Conservation (phyloP, 441 rosid genomes). For the Geranium incanum region DNA sequence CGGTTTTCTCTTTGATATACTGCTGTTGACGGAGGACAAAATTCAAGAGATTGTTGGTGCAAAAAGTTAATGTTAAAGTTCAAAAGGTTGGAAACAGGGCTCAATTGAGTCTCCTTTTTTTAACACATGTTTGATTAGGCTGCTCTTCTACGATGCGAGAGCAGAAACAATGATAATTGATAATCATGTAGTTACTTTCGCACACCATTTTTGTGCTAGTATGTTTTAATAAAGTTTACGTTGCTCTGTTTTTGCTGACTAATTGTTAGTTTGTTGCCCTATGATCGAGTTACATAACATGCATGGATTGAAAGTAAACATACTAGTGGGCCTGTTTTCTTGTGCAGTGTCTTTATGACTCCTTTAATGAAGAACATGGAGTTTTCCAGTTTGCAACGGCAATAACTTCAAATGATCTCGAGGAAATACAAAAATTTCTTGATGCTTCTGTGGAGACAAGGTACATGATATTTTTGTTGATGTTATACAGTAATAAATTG, state of each 20-base stretch:
- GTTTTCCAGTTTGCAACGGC: slow-evolving; percentile 81
- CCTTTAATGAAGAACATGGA: slow-evolving; percentile 79
- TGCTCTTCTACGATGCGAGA: not conserved
- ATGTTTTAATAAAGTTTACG: not conserved
- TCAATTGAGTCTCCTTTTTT: not conserved
- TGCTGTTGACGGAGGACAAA: not conserved
- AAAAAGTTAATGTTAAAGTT: not conserved
- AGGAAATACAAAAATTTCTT: slow-evolving; percentile 84
- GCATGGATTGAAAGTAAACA: slow-evolving; percentile 8
- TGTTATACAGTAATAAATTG: slow-evolving; percentile 16
- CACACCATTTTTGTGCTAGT: not conserved
- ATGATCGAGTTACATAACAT: slow-evolving; percentile 1
- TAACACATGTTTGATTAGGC: not conserved
- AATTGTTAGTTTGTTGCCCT: not conserved
- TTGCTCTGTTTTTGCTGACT: not conserved
- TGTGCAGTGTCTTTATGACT: slow-evolving; percentile 57
- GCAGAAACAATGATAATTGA: not conserved
- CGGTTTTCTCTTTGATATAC: slow-evolving; percentile 1
- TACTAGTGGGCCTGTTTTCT: slow-evolving; percentile 11
- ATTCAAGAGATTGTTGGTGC: not conserved
- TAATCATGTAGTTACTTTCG: not conserved
- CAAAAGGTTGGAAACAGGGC: not conserved
- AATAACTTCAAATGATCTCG: slow-evolving; percentile 72
- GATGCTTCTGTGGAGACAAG: slow-evolving; percentile 77
- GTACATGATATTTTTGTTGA: slow-evolving; percentile 33